Evolutionary conservation across 768 basidiomycete species (phyloP).

Genomic region (Boletus reticuloceps): DNA sequence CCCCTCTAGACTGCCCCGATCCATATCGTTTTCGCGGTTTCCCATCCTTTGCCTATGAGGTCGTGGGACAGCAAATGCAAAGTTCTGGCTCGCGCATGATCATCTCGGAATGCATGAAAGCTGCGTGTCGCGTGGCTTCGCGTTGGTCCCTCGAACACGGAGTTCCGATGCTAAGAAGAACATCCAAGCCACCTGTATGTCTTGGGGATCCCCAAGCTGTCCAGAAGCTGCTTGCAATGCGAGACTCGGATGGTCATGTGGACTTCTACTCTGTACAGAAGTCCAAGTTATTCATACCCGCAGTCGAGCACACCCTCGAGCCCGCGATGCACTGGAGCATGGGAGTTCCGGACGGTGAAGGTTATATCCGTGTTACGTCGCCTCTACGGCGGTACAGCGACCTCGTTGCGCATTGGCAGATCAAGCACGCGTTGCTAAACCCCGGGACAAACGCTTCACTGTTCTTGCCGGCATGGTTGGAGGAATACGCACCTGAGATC

Average conservation of each 20-base stretch:
- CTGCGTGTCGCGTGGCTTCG: constrained; percentile 75
- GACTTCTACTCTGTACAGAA: constrained; percentile 35
- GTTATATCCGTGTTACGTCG: constrained; percentile 82
- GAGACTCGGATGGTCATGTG: constrained; percentile 47
- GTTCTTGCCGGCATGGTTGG: constrained; percentile 48
- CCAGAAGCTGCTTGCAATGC: constrained; percentile 45
- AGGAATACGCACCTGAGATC: constrained; percentile 39
- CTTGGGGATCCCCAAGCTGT: constrained; percentile 32
- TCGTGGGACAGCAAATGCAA: constrained; percentile 25
- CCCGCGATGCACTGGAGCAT: constrained; percentile 66
- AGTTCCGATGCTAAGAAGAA: constrained; percentile 65
- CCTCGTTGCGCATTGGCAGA: constrained; percentile 87
- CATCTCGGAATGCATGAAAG: constrained; percentile 81
- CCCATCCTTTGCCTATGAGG: constrained; percentile 47
- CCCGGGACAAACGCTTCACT: constrained; percentile 33
- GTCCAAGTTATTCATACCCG: constrained; percentile 32
- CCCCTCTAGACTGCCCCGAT: constrained; percentile 26
- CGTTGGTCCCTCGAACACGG: constrained; percentile 58
- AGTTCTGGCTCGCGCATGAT: constrained; percentile 49
- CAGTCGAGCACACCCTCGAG: constrained; percentile 45
- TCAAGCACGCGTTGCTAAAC: constrained; percentile 70
- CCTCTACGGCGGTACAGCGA: constrained; percentile 87
- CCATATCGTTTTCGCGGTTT: constrained; percentile 45
- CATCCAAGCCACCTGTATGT: constrained; percentile 32
- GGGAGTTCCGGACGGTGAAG: constrained; percentile 69